Conservation (phyloP, 2,329 filamentous ascomycete species). For the Pyrenochaeta sp. region DNA sequence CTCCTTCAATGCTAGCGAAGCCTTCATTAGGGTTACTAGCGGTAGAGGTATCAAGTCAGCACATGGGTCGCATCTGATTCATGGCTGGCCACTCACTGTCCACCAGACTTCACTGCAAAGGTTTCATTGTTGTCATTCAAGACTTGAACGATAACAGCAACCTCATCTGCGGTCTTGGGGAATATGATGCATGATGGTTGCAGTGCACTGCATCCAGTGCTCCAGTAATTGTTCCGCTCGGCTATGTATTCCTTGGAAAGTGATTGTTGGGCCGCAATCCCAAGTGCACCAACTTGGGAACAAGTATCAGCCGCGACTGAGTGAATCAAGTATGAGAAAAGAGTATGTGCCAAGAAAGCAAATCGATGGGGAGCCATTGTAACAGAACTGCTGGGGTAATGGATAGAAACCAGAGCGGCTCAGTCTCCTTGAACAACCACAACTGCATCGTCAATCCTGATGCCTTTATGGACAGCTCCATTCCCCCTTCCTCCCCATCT, state of each 20-base stretch:
- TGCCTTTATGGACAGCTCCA: not conserved
- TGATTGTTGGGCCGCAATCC: conserved; percentile 17
- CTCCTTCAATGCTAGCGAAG: conserved; percentile 26
- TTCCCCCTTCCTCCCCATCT: not conserved
- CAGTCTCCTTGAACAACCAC: not conserved
- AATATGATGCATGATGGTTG: conserved; percentile 40
- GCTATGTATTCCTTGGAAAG: conserved; percentile 18
- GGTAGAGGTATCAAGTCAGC: too few species aligned
- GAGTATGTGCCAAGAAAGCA: conserved; percentile 6
- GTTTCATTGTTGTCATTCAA: conserved; percentile 53
- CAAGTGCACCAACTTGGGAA: conserved; percentile 13
- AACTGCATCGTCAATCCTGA: not conserved
- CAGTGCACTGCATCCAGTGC: conserved; percentile 32
- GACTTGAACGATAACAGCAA: conserved; percentile 61
- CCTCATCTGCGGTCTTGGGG: conserved; percentile 56
- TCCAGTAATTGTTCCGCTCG: conserved; percentile 36
- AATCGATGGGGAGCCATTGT: conserved; percentile 4
- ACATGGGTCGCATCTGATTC: too few species aligned
- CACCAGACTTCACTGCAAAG: conserved; percentile 56
- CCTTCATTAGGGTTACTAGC: conserved; percentile 14
- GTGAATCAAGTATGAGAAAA: conserved; percentile 13
- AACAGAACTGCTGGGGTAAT: not conserved
- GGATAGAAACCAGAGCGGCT: not conserved
- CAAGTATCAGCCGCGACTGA: conserved; percentile 23
- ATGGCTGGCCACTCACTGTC: conserved; percentile 39